A percentile compares a stretch with the other conserved stretches of the same genome.
These are phyloP conservation scores for Lentithecium fluviatile DNA, from an alignment of 495 filamentous ascomycete genomes.

Conservation along the genomic window DNA sequence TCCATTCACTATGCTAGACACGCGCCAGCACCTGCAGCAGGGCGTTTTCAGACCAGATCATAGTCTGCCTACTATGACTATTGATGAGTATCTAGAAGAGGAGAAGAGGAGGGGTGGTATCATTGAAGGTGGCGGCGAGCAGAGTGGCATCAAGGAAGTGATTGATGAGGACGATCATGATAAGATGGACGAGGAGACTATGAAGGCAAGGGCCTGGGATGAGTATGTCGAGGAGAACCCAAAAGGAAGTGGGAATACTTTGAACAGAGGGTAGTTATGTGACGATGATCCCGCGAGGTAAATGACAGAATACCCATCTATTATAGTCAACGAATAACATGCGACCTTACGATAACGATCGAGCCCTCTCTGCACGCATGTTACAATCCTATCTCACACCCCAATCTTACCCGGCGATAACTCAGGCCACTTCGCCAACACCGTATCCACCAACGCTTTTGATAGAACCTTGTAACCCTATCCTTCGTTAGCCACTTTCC, in stretches of 20 bases:
- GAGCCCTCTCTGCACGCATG: not conserved
- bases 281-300: not conserved
- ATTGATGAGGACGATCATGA: slow-evolving; percentile 86
- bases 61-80: slow-evolving; percentile 93
- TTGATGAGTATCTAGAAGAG: slow-evolving; percentile 96
- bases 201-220: slow-evolving; percentile 94
- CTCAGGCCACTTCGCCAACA: slow-evolving; percentile 36
- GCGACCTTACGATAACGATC: not conserved
- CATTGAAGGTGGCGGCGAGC: slow-evolving; percentile 84
- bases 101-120: slow-evolving; percentile 84
- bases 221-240: slow-evolving; percentile 91
- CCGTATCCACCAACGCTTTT: slow-evolving; percentile 18
- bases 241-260: slow-evolving; percentile 50
- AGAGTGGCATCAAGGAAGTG: slow-evolving; percentile 66
- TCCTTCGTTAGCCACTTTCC: not conserved
- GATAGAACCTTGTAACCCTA: slow-evolving; percentile 34
- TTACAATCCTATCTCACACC: not conserved
- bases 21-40: slow-evolving; percentile 69
- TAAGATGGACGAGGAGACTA: slow-evolving; percentile 80
- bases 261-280: slow-evolving; percentile 43
- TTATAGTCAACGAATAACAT: not conserved
- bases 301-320: not conserved
- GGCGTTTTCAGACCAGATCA: slow-evolving; percentile 91
- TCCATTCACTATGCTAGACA: slow-evolving; percentile 84
- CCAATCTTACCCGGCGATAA: slow-evolving; percentile 20